phyloP scores from a whole-genome alignment of 2,329 filamentous ascomycete genomes.

The Aureobasidium leucospermi region DNA sequence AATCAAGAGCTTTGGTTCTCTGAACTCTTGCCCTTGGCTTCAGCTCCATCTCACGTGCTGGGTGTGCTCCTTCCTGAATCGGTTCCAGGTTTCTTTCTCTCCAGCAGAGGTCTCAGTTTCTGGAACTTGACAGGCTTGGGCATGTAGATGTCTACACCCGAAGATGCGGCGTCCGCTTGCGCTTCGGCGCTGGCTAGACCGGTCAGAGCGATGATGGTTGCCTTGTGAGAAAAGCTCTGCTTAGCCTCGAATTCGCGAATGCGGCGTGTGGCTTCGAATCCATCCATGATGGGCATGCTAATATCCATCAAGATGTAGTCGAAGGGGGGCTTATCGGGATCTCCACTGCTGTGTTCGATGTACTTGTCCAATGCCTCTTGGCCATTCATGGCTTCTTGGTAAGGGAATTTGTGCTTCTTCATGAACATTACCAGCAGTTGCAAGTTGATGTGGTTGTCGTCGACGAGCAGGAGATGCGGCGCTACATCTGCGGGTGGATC shows the following conservation, averaged over 20 bases:
- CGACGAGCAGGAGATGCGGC: conserved; percentile 19
- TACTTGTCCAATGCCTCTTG: conserved; percentile 38
- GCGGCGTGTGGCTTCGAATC: conserved; percentile 14
- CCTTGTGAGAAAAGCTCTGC: background rate
- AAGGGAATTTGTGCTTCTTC: conserved; percentile 16
- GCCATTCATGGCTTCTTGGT: conserved; percentile 34
- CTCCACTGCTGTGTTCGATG: conserved; percentile 18
- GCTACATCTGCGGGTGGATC: background rate
- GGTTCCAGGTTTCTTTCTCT: background rate
- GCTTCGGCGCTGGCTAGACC: conserved; percentile 23
- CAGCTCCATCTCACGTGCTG: too few species aligned
- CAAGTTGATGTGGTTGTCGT: conserved; percentile 23
- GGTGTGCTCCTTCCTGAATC: background rate
- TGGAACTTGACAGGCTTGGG: conserved; percentile 29
- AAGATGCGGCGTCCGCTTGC: conserved; percentile 22
- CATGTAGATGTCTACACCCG: conserved; percentile 26
- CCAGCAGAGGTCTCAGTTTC: conserved; percentile 18
- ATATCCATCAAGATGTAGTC: conserved; percentile 19
- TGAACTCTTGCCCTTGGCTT: too few species aligned
- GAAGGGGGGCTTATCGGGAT: conserved; percentile 18
- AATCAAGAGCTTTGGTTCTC: too few species aligned
- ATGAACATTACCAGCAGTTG: conserved; percentile 17
- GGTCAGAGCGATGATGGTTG: conserved; percentile 23
- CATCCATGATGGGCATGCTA: conserved; percentile 23
- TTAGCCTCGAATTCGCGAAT: conserved; percentile 16